Evolutionary conservation across 352 stramenopile genomes (phyloP), one percentile per base, ranked within the genome.

Genomic region (Phytophthora sansomeana): DNA sequence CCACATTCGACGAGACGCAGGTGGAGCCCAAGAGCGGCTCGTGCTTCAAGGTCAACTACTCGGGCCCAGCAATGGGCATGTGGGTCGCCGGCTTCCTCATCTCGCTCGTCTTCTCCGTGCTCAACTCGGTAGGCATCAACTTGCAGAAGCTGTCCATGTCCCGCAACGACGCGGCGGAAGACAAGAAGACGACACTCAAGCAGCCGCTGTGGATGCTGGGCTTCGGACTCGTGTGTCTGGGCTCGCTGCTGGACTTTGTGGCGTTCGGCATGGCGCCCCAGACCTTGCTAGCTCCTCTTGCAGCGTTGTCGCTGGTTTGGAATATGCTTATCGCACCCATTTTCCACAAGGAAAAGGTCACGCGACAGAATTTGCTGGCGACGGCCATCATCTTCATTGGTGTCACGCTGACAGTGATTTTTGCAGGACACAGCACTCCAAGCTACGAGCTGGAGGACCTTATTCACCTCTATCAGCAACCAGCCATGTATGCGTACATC

Each of bases 301-400:
- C 91, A 5, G 90, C 92, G 21, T 73, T 97, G 17, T 96, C 87
- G 43, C 79, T 98, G 13, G 92, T 97, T 7, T 97, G 90, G 85
- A 98, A 98, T 69, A 93, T 97, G 74, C 86, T 97, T 38, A 94
- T 98, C 56, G 91, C 92, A 1, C 89, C 89, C 2, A 85, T 91
- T 10, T 95, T 98, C 65, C 89, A 97, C 78, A 90, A 94, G 50
- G 91, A 97, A 58, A 93, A 87, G 43, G 81, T 97, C 28, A 97
- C 87, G 9, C 63, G 73, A 9, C 70, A 89, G 39, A 96, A 96
- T 61, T 74, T 97, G 29, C 59, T 93, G 11, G 86, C 90, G 5
- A 97, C 89, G 1, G 75, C 74, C 26, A 94, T 98, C 65, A 97
- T 98, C 67, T 97, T 97, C 64, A 54, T 80, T 2, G 92, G 92